Evolutionary conservation across 2,329 filamentous ascomycete genomes (phyloP).

Genomic region (Rutstroemia sp.): DNA sequence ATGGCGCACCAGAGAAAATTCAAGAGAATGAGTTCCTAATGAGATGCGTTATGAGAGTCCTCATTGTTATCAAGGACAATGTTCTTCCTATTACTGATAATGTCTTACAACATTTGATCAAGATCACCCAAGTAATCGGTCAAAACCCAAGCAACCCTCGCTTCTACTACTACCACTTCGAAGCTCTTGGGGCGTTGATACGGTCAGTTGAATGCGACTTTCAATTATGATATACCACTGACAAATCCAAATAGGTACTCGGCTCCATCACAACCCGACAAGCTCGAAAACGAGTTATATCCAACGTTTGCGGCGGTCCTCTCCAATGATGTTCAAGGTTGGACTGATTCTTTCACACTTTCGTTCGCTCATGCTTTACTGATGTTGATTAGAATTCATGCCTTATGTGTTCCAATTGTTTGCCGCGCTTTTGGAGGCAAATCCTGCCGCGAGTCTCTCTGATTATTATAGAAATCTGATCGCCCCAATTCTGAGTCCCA

Average conservation of each 20-base stretch:
- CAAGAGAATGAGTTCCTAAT: constrained; percentile 99
- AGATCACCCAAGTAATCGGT: constrained; percentile 86
- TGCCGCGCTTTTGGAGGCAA: constrained; percentile 80
- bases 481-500: constrained; percentile 68
- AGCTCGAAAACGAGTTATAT: constrained; percentile 76
- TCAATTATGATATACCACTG: neutral
- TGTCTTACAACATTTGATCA: constrained; percentile 76
- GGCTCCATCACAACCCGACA: constrained; percentile 59
- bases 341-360: constrained; percentile 17
- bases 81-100: constrained; percentile 66
- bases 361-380: constrained; percentile 19
- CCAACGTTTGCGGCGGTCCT: constrained; percentile 75
- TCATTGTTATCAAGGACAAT: constrained; percentile 87
- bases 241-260: constrained; percentile 41
- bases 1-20: constrained; percentile 79
- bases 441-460: constrained; percentile 70
- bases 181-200: constrained; percentile 84
- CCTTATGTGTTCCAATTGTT: constrained; percentile 96
- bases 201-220: constrained; percentile 22
- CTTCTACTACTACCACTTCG: constrained; percentile 98
- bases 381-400: constrained; percentile 64
- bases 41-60: constrained; percentile 95
- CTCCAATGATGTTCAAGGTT: constrained; percentile 72
- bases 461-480: constrained; percentile 76
- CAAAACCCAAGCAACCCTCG: constrained; percentile 94